Conservation (phyloP, 257 asterid species). For the Primulina huaijiensis region DNA sequence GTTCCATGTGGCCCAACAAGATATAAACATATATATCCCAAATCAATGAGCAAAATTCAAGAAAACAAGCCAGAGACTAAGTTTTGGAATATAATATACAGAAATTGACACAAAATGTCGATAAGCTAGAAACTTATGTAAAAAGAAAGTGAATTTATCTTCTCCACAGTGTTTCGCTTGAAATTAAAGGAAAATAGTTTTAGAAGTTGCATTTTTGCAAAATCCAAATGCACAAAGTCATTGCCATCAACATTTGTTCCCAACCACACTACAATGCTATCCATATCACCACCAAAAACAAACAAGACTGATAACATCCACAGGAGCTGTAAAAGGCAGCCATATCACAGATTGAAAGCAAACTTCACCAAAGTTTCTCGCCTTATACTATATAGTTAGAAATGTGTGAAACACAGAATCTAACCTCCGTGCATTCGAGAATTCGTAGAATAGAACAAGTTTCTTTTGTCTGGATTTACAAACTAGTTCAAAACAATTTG, state of each 20-base stretch:
- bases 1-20: neutral
- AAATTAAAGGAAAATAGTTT: neutral
- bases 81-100: neutral
- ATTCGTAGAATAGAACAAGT: conserved; percentile 7
- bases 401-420: neutral
- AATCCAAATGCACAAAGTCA: conserved; percentile 6
- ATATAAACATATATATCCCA: neutral
- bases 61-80: neutral
- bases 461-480: conserved; percentile 10
- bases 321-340: neutral
- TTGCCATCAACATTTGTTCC: neutral
- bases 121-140: conserved; percentile 1
- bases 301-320: too few species aligned
- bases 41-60: conserved; percentile 16
- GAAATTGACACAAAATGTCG: neutral
- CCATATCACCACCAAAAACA: neutral
- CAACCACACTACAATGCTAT: neutral
- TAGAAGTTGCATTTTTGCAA: neutral
- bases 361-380: conserved; percentile 7
- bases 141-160: neutral
- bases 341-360: conserved; percentile 13
- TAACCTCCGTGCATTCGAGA: neutral
- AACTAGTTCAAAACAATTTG: conserved; percentile 2
- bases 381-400: neutral
- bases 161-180: neutral